phyloP scores from a whole-genome alignment of 2,329 filamentous ascomycete species.

The Aspergillus fructus region DNA sequence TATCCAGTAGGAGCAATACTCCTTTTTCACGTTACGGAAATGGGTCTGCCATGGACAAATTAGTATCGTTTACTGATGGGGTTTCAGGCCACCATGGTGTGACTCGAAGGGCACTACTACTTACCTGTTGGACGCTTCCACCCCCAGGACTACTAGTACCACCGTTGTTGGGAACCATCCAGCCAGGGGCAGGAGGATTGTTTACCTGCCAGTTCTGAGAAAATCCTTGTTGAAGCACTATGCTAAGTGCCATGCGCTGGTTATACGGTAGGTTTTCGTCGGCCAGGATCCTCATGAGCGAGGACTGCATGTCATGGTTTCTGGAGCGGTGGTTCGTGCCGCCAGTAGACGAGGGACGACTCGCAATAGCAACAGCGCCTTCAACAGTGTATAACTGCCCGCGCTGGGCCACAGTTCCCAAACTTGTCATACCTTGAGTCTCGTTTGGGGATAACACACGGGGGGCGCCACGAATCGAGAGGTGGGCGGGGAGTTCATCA shows the following conservation, averaged over 20 bases:
- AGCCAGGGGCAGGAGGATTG: slow-evolving; percentile 13
- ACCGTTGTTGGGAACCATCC: slow-evolving; percentile 18
- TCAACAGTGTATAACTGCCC: slow-evolving; percentile 38
- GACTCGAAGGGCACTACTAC: slow-evolving; percentile 6
- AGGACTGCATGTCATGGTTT: slow-evolving; percentile 20
- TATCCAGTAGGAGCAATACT: slow-evolving; percentile 89
- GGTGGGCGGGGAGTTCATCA: slow-evolving; percentile 43
- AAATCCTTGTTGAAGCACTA: slow-evolving; percentile 21
- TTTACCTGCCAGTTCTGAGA: slow-evolving; percentile 19
- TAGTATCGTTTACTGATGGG: neutral
- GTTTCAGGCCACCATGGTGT: neutral
- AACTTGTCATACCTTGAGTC: slow-evolving; percentile 44
- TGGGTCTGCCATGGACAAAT: slow-evolving; percentile 12
- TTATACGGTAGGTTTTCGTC: slow-evolving; percentile 21
- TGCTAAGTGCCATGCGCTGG: slow-evolving; percentile 23
- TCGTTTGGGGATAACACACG: slow-evolving; percentile 36
- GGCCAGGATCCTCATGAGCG: slow-evolving; percentile 21
- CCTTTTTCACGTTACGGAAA: slow-evolving; percentile 53
- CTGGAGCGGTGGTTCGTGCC: slow-evolving; percentile 10
- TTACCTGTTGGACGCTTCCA: slow-evolving; percentile 21
- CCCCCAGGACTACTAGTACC: slow-evolving; percentile 5
- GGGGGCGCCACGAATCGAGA: slow-evolving; percentile 39
- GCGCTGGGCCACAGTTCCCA: slow-evolving; percentile 36
- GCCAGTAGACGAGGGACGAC: slow-evolving; percentile 8
- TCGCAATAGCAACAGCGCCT: slow-evolving; percentile 8